A percentile compares a stretch with the other conserved stretches of the same genome.
Conservation (phyloP, 306 rosid species). For the Casuarina equisetifolia region DNA sequence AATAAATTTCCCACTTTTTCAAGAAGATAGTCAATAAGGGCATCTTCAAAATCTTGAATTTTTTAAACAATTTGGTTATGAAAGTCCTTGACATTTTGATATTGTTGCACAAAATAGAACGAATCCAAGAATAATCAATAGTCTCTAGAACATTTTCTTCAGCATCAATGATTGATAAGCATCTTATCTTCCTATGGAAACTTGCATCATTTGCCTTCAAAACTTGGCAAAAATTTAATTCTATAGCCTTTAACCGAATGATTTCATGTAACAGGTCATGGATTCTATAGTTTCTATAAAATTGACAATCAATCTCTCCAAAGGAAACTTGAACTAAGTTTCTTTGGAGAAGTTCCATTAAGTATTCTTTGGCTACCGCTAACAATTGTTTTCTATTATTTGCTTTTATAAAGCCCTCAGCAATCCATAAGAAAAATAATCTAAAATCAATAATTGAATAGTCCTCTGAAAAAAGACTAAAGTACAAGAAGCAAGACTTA, state of each 20-base stretch:
- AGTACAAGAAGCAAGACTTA: constrained; percentile 22
- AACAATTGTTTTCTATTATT: neutral
- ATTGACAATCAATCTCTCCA: neutral
- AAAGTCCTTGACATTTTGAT: neutral
- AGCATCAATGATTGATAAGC: neutral
- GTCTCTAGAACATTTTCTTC: neutral
- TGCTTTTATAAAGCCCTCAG: constrained; percentile 11
- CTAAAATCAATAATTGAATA: constrained; percentile 2
- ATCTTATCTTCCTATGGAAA: neutral
- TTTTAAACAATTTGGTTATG: neutral
- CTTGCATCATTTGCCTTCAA: neutral
- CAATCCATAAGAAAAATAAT: constrained; percentile 14
- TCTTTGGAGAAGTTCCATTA: constrained; percentile 3
- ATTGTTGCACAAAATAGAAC: neutral
- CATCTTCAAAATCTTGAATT: constrained; percentile 7
- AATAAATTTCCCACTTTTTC: neutral
- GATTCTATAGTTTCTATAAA: neutral
- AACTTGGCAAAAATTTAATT: neutral
- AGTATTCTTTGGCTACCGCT: constrained; percentile 4
- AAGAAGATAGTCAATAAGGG: neutral
- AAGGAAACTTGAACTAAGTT: neutral
- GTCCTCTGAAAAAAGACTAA: constrained; percentile 20
- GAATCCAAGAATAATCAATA: neutral
- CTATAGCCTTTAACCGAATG: neutral
- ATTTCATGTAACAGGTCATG: constrained; percentile 4